Base-by-base conservation (phyloP, 164 flowering plant species). In the Akebia trifoliata region DNA sequence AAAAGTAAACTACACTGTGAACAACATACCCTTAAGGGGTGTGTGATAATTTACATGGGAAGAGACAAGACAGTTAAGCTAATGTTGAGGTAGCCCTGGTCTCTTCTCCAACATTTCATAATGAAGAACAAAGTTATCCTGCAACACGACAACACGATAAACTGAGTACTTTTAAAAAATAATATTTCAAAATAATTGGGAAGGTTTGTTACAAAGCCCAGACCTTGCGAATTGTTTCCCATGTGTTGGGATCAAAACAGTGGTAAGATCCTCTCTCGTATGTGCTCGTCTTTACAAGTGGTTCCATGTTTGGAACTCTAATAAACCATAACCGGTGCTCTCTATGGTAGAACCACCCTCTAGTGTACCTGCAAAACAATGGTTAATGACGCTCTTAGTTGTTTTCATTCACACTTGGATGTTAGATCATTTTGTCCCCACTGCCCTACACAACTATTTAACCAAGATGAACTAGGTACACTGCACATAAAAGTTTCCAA, bases 271-370 rank as follows among this genome's bases (percentile, higher is more conserved):
- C 76, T 25, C 73, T 59, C 50, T 75, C 78, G 22, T 66, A 63
- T 3, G 67, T 44, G 39, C 47, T 30, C 46, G 76, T 69, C 66
- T 56, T 66, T 18, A 53, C 67, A 21, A 62, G 61, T 15, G 68
- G 73, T 43, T 72, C 70, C 54, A 52, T 30, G 44, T 63, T 72
- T 18, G 53, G n/a, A 14, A 50, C 68, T 56, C 71, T 66, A 1
- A 35, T 21, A 22, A 72, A 46, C 78, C 78, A 75, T 48, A 62
- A 10, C 7, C 56, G 60, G 29, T 50, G 69, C 38, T 65, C 73
- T 46, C 43, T 70, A 59, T 74, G 74, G 54, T 68, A 71, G 65
- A 67, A 57, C 78, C 78, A 75, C 14, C 76, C 78, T 54, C 70
- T 62, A 9, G 15, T 36, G 21, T 60, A 46, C 64, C 78, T 74